These are phyloP conservation scores for Tricholoma matsutake DNA, from an alignment of 768 basidiomycete species.

Conservation along the genomic window DNA sequence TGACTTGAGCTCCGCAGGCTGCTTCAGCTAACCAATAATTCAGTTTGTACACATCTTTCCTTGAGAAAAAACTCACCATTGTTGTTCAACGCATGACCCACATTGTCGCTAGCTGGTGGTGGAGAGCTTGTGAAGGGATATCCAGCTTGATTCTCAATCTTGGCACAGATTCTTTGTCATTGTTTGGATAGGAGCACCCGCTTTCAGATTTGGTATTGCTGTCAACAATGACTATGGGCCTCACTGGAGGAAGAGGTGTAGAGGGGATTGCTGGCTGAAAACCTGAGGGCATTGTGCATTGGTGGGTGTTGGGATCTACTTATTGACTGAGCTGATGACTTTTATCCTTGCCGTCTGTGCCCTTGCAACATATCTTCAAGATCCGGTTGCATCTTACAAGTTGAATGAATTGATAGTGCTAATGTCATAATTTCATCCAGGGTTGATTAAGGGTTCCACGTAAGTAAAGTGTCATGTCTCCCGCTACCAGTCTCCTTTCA, in stretches of 20 bases:
- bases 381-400: background rate
- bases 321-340: background rate
- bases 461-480: background rate
- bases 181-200: background rate
- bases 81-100: background rate
- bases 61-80: background rate
- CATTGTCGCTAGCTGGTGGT: background rate
- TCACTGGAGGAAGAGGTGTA: background rate
- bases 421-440: background rate
- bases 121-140: background rate
- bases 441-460: background rate
- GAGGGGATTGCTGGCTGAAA: background rate
- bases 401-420: background rate
- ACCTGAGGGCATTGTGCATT: background rate
- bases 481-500: background rate
- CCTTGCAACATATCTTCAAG: background rate
- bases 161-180: background rate
- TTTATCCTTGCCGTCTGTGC: background rate
- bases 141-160: background rate
- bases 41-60: background rate
- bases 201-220: background rate
- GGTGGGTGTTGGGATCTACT: background rate
- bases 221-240: background rate
- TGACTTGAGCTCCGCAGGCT: background rate
- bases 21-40: background rate